Evolutionary conservation across 257 asterid species (phyloP).

Genomic region (Cynanchum wilfordii): DNA sequence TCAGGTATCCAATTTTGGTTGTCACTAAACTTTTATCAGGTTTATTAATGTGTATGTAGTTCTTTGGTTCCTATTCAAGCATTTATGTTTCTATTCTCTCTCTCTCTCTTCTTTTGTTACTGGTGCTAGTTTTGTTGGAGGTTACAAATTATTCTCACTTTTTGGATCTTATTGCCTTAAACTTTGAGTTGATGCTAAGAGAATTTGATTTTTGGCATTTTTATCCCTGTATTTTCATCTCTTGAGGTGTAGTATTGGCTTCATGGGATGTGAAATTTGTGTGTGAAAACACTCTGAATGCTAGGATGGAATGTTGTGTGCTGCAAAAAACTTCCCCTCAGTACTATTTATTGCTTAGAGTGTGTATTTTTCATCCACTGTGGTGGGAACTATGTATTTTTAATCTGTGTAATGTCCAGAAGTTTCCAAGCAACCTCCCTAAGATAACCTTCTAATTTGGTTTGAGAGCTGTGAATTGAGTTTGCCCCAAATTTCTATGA

Average conservation of each 20-base stretch:
- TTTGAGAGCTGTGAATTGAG: too few species aligned
- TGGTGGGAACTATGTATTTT: too few species aligned
- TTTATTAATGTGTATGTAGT: not conserved
- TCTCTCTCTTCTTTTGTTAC: too few species aligned
- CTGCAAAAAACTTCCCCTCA: conserved; percentile 83
- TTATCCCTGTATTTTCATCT: conserved; percentile 33
- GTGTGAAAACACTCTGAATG: conserved; percentile 87
- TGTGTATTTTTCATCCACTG: too few species aligned
- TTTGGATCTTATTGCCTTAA: too few species aligned
- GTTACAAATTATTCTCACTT: too few species aligned
- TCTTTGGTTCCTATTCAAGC: too few species aligned
- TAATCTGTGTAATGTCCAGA: not conserved
- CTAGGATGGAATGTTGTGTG: conserved; percentile 83
- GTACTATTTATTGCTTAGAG: conserved; percentile 30
- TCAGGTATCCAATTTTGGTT: not conserved
- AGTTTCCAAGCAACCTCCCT: too few species aligned
- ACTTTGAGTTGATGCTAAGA: not conserved
- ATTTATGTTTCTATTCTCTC: too few species aligned
- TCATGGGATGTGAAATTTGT: conserved; percentile 95
- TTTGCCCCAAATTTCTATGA: too few species aligned
- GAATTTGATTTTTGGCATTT: conserved; percentile 4
- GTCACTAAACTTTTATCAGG: not conserved
- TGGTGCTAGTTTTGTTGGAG: too few species aligned
- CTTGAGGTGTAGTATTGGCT: conserved; percentile 94
- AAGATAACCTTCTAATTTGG: too few species aligned